Evolutionary conservation across 805 yeast genomes (phyloP), one percentile per base, ranked within the genome.

Genomic region (Myxozyma lipomycoides): DNA sequence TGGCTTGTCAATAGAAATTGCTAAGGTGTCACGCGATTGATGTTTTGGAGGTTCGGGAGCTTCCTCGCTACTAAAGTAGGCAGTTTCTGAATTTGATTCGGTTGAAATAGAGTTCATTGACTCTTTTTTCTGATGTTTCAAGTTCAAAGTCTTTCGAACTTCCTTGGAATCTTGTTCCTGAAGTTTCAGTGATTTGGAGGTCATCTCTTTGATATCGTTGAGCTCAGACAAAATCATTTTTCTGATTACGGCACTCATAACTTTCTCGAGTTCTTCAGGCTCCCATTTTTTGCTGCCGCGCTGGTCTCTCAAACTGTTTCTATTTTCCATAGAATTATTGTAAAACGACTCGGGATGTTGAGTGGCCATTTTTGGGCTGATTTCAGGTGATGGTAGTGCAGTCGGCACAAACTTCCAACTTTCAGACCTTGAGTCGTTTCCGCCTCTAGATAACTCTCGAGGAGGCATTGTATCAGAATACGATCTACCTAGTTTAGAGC

Each of bases 191-290:
- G 32, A 28, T 28, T 12, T 28, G 32, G 32, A 9, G 12, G 32
- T 12, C 32, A 28, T 9, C 12, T 12, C 25, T 23, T 26, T 48
- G 47, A 48, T 48, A 15, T 19, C n/a, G 5, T 25, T 41, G 24
- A 51, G 40, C 38, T 51, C 53, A 4, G 55, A 47, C 21, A 51
- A 37, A 32, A 51, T 48, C 4, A 48, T 44, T 6, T 45, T 28
- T 18, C 51, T 23, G 23, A 54, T 51, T 19, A 51, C 58, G 30
- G 44, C 32, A 32, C 51, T 47, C 39, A 54, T 38, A 5, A 47
- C 43, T 10, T 28, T 12, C 39, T 51, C 58, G 7, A 54, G 44
- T 43, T 37, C 17, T 30, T 48, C 48, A 12, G 45, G 47, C 38
- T 28, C 12, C 12, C 12, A 9, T 28, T 7, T 28, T 28, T 28